phyloP scores from a whole-genome alignment of 2,329 filamentous ascomycete species.

The Hortaea werneckii region DNA sequence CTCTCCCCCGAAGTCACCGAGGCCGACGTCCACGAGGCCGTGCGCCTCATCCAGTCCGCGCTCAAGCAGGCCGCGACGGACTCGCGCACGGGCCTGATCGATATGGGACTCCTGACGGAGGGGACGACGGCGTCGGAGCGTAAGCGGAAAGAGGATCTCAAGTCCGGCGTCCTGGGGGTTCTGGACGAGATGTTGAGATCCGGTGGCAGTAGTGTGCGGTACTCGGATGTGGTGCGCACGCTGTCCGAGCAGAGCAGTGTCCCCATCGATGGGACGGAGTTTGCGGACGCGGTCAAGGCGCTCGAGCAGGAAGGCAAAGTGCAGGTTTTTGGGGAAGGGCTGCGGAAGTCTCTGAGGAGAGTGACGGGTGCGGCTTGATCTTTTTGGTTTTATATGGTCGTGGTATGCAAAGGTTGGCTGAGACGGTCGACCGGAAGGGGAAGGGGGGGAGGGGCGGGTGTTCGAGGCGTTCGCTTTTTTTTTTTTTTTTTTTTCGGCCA shows the following conservation, averaged over 20 bases:
- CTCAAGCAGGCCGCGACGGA: conserved; percentile 98
- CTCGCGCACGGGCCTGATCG: conserved; percentile 77
- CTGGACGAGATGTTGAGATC: conserved; percentile 70
- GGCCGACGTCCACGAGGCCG: conserved; percentile 79
- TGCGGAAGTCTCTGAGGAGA: conserved; percentile 69
- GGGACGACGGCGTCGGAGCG: conserved; percentile 86
- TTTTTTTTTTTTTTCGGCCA: too few relatives aligned
- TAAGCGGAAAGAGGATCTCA: conserved; percentile 71
- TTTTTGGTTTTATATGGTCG: not conserved
- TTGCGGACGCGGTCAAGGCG: conserved; percentile 67
- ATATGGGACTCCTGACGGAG: conserved; percentile 91
- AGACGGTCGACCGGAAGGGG: not conserved
- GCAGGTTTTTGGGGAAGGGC: conserved; percentile 73
- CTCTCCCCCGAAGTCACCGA: conserved; percentile 65
- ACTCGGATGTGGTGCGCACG: conserved; percentile 64
- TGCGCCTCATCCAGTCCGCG: conserved; percentile 83
- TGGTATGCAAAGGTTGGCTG: not conserved
- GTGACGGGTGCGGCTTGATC: conserved; percentile 46
- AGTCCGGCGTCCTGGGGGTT: conserved; percentile 61
- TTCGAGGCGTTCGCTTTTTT: too few relatives aligned
- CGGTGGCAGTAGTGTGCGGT: conserved; percentile 55
- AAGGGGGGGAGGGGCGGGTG: too few relatives aligned
- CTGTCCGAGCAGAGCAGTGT: conserved; percentile 60
- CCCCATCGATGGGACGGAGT: conserved; percentile 66
- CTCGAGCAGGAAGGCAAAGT: conserved; percentile 79